Evolutionary conservation across 75 land plant species (phyloP), one percentile per base, ranked within the genome.

Genomic region (Picea glauca): DNA sequence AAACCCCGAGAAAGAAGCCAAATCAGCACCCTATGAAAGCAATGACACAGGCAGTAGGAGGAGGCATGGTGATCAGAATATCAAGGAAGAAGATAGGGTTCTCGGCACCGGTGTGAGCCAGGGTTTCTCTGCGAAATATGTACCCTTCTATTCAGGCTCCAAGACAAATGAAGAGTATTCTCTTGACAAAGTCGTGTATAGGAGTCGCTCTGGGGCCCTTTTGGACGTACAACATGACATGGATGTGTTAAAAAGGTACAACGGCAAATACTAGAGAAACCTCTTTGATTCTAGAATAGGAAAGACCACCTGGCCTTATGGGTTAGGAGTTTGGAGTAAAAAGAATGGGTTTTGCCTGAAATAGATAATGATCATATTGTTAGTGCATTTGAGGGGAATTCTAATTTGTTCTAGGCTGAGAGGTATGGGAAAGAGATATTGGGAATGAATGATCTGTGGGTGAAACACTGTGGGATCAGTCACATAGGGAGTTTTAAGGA

Each of bases 401-500:
- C 98, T 11, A 94, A 94, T 46, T 84, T 94, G 12, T 94, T 92
- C 79, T 92, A 93, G 95, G 98, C 91, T 11, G 98, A 94, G 84
- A 54, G 98, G 30, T 86, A 81, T 31, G 93, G 95, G 15, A 87
- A 86, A 75, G 87, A 94, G 85, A 74, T 84, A 21, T 81, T 92
- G 5, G 82, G 77, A 68, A 35, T 35, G 3, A 35, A 35, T 26
- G 97, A 94, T 79, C 78, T 94, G 23, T 94, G 97, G 95, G 97
- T 94, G 17, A 35, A 35, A 3, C 38, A 35, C 38, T 35, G 3
- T 35, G 38, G 38, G 38, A 94, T 90, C 64, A 92, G 95, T 67
- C 97, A 35, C 38, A 35, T 3, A 35, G 3, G 3, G 38, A 35
- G 1, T 35, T 35, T 35, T 35, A 35, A 35, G 38, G 38, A 35